Percentiles rank a stretch among this genome's conserved stretches.
Conservation (phyloP, 345 rosid genomes). For the Eucalyptus sp. region DNA sequence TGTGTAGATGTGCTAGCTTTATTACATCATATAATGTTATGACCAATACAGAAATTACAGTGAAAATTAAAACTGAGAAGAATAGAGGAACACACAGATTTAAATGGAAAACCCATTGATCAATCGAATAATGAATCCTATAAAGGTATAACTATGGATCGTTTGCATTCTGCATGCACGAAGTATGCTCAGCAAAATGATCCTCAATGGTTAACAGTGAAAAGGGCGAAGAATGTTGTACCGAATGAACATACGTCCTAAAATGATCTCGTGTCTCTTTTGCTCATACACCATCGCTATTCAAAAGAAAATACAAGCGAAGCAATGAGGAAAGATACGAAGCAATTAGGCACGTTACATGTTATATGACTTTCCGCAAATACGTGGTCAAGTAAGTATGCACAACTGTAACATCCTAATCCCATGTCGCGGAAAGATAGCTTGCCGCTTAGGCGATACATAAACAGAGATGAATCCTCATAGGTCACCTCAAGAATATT, state of each 20-base stretch:
- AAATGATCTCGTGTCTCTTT: not conserved
- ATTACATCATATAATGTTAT: too few relatives aligned
- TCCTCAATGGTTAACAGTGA: not conserved
- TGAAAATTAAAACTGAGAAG: not conserved
- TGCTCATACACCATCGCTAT: not conserved
- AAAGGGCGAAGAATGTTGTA: not conserved
- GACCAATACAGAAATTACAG: not conserved
- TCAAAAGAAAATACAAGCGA: not conserved
- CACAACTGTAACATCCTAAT: not conserved
- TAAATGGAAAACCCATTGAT: not conserved
- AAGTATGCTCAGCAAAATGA: not conserved
- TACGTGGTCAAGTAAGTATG: not conserved
- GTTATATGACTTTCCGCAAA: accelerated
- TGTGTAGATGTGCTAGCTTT: not conserved
- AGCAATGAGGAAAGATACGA: not conserved
- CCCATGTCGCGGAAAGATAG: not conserved
- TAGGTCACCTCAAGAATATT: not conserved
- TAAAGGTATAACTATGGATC: not conserved
- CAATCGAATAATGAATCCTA: not conserved
- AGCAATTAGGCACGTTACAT: not conserved
- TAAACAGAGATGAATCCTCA: not conserved
- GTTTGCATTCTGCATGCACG: not conserved
- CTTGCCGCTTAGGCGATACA: not conserved
- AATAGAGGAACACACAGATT: not conserved
- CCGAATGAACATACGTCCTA: not conserved